Evolutionary conservation across 345 rosid genomes (phyloP).

Genomic region (Aurinia saxatilis): DNA sequence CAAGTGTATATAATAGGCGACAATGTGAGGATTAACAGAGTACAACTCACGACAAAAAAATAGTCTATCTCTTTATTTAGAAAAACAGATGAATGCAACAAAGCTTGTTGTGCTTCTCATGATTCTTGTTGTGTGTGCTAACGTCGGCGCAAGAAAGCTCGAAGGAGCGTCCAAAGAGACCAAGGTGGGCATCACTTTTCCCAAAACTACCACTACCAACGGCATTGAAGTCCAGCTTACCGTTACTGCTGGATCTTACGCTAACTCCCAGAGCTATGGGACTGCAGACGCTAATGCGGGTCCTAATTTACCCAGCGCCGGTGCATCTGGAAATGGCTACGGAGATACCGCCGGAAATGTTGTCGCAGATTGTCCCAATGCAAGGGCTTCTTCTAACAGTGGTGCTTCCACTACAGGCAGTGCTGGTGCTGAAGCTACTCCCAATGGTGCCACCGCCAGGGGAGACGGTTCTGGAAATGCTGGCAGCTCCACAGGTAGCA

Average conservation of each 20-base stretch:
- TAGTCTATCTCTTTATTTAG: no score
- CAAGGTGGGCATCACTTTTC: background rate
- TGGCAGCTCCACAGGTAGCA: background rate
- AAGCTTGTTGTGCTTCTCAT: background rate
- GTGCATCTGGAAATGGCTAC: no score
- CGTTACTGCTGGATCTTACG: no score
- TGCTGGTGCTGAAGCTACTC: no score
- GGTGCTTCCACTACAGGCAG: no score
- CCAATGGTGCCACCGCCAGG: background rate
- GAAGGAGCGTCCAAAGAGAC: background rate
- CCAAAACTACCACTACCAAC: background rate
- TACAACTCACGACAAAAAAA: no score
- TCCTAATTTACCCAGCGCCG: background rate
- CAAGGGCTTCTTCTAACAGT: no score
- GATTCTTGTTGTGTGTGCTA: background rate
- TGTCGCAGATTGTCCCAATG: no score
- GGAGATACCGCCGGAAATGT: no score
- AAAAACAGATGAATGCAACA: background rate
- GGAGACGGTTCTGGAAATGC: background rate
- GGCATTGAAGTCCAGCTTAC: background rate
- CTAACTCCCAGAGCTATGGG: no score
- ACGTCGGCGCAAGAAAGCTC: conserved; percentile 3
- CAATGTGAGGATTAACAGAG: no score
- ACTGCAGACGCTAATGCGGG: accelerated
- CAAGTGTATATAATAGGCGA: no score